Conservation (phyloP, 495 filamentous ascomycete genomes). For the Aspergillus mulundensis region DNA sequence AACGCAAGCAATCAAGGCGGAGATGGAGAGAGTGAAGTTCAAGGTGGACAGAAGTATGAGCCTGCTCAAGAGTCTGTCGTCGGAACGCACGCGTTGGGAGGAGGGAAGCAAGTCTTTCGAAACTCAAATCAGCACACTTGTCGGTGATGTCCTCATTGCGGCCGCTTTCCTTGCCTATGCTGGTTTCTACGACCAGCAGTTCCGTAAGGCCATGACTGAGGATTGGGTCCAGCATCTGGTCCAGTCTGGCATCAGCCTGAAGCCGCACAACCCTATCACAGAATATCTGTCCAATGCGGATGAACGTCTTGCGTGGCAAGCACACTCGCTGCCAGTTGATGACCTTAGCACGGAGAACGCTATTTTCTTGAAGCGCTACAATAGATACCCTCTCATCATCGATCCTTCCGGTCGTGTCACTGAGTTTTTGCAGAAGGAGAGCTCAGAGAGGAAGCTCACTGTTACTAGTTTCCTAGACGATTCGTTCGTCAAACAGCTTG, state of each 20-base stretch:
- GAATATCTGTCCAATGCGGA: slow-evolving; percentile 97
- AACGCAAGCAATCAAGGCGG: slow-evolving; percentile 92
- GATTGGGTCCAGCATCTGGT: slow-evolving; percentile 93
- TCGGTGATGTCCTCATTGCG: slow-evolving; percentile 91
- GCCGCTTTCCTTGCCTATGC: slow-evolving; percentile 97
- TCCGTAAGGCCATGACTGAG: slow-evolving; percentile 94
- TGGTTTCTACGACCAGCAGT: slow-evolving; percentile 96
- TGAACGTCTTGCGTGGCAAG: slow-evolving; percentile 90
- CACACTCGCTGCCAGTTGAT: slow-evolving; percentile 92
- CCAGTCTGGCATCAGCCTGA: slow-evolving; percentile 86
- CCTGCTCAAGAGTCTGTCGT: slow-evolving; percentile 89
- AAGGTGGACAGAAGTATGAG: slow-evolving; percentile 96
- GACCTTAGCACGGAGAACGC: slow-evolving; percentile 99
- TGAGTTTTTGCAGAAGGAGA: slow-evolving; percentile 91
- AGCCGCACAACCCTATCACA: slow-evolving; percentile 87
- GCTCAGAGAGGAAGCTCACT: slow-evolving; percentile 87
- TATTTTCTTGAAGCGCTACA: slow-evolving; percentile 94
- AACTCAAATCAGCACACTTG: slow-evolving; percentile 92
- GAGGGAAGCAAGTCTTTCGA: slow-evolving; percentile 96
- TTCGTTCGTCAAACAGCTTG: slow-evolving; percentile 95
- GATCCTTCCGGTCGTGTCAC: slow-evolving; percentile 92
- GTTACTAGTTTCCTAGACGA: slow-evolving; percentile 98
- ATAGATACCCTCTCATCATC: slow-evolving; percentile 96
- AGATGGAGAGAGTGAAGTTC: slow-evolving; percentile 94
- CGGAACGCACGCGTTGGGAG: slow-evolving; percentile 90